Conservation (phyloP, 2,329 filamentous ascomycete species). For the Thermoascus crustaceus region DNA sequence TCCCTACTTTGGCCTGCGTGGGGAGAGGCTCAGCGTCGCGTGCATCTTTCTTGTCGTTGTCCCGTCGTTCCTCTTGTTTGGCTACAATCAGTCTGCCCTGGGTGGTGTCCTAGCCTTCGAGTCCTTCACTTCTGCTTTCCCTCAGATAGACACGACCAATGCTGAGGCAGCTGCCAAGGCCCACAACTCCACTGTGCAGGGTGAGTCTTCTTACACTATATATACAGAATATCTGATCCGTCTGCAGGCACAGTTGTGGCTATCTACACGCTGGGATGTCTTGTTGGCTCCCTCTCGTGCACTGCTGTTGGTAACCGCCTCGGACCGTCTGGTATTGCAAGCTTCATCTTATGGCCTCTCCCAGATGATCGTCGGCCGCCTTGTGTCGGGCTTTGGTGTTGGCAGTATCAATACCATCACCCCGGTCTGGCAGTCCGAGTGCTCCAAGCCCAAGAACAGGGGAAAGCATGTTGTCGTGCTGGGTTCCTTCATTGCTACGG, state of each 20-base stretch:
- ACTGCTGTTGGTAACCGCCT: conserved; percentile 38
- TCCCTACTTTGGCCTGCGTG: conserved; percentile 18
- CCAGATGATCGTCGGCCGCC: conserved; percentile 39
- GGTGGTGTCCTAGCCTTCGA: conserved; percentile 55
- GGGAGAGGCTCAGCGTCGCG: conserved; percentile 14
- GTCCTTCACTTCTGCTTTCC: conserved; percentile 47
- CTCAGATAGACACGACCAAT: conserved; percentile 40
- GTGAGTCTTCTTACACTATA: conserved; percentile 12
- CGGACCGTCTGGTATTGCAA: conserved; percentile 40
- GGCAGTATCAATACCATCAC: conserved; percentile 40
- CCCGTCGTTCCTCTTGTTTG: conserved; percentile 37
- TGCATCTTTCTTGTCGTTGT: conserved; percentile 19
- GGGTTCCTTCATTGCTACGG: conserved; percentile 40
- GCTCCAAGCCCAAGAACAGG: conserved; percentile 33
- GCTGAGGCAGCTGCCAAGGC: no score
- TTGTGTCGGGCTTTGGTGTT: conserved; percentile 37
- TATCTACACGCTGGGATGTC: conserved; percentile 38
- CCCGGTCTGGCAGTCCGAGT: conserved; percentile 39
- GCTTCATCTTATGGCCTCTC: conserved; percentile 36
- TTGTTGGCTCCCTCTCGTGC: conserved; percentile 39
- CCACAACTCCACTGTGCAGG: conserved; percentile 40
- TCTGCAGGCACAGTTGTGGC: conserved; percentile 37
- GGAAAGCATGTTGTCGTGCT: conserved; percentile 46
- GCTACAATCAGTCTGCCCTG: conserved; percentile 45
- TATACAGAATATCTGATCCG: conserved; percentile 3